Evolutionary conservation across 192 early-diverging fungal genomes (phyloP).

Genomic region (Diversispora epigaea): DNA sequence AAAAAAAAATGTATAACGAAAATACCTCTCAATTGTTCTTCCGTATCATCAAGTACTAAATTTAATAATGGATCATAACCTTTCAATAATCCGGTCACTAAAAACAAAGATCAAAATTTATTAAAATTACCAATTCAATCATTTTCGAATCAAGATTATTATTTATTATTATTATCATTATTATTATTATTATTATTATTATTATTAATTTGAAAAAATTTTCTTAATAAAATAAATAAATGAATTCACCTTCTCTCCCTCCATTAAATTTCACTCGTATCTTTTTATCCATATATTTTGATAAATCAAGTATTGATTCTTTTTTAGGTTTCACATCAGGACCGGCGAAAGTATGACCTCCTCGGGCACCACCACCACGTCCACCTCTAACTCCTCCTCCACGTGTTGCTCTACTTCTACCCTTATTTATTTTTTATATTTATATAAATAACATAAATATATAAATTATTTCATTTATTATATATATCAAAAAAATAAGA

Average conservation of each 20-base stretch:
- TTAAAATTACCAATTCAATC: too few species aligned
- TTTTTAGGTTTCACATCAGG: slow-evolving; percentile 71
- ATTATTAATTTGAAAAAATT: neutral
- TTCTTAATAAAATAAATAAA: neutral
- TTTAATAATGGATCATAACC: slow-evolving; percentile 92
- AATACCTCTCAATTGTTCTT: slow-evolving; percentile 76
- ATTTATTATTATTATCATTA: too few species aligned
- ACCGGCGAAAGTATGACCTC: slow-evolving; percentile 38
- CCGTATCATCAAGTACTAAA: slow-evolving; percentile 90
- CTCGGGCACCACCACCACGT: slow-evolving; percentile 51
- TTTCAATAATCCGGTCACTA: slow-evolving; percentile 88
- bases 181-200: too few species aligned
- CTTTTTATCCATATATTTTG: slow-evolving; percentile 91
- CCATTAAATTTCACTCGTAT: slow-evolving; percentile 92
- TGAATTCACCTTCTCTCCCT: slow-evolving; percentile 82
- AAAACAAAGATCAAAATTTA: neutral
- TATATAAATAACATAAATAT: too few species aligned
- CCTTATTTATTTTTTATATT: neutral
- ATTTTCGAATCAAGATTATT: too few species aligned
- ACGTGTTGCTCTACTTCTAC: slow-evolving; percentile 41
- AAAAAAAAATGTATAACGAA: neutral
- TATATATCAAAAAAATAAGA: too few species aligned
- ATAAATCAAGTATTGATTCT: slow-evolving; percentile 90
- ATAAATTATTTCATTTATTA: too few species aligned
- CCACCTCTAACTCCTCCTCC: slow-evolving; percentile 56